Percentiles rank a stretch among this genome's conserved stretches.
phyloP scores from a whole-genome alignment of 2,329 filamentous ascomycete genomes.

The Chrysoporthe cubensis region DNA sequence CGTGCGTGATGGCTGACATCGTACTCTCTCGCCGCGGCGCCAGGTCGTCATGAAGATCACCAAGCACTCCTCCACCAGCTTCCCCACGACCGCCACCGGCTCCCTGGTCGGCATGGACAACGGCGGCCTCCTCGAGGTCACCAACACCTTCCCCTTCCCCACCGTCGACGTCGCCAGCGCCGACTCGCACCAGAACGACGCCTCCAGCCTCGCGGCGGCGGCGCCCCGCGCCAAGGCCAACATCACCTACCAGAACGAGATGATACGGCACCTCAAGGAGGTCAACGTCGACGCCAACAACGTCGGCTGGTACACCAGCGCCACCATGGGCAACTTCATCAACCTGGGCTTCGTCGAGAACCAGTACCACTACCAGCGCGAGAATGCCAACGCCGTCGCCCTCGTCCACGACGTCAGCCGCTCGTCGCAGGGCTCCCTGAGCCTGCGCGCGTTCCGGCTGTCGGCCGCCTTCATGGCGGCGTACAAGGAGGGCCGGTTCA shows the following conservation, averaged over 20 bases:
- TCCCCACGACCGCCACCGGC: slow-evolving; percentile 88
- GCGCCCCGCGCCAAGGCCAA: slow-evolving; percentile 93
- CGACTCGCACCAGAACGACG: slow-evolving; percentile 75
- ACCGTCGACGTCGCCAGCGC: slow-evolving; percentile 71
- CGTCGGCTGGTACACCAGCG: slow-evolving; percentile 97
- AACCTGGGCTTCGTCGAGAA: slow-evolving; percentile 96
- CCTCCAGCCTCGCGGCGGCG: slow-evolving; percentile 77
- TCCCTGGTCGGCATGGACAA: slow-evolving; percentile 93
- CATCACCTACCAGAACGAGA: slow-evolving; percentile 86
- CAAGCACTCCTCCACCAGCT: slow-evolving; percentile 87
- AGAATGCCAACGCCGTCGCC: slow-evolving; percentile 85
- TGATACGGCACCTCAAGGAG: slow-evolving; percentile 95
- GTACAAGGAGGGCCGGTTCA: slow-evolving; percentile 98
- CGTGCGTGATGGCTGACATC: slow-evolving; percentile 17
- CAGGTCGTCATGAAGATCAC: slow-evolving; percentile 98
- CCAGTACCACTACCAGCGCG: slow-evolving; percentile 95
- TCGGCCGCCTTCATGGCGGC: slow-evolving; percentile 86
- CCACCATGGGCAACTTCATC: slow-evolving; percentile 98
- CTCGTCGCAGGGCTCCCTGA: slow-evolving; percentile 89
- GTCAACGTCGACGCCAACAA: slow-evolving; percentile 99
- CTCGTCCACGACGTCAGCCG: slow-evolving; percentile 95
- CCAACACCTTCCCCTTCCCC: slow-evolving; percentile 94
- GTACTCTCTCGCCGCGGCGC: neutral
- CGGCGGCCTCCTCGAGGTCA: slow-evolving; percentile 80
- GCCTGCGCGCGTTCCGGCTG: slow-evolving; percentile 87